These are phyloP conservation scores for Colletotrichum endophyticum DNA, from an alignment of 2,329 filamentous ascomycete species.

Conservation along the genomic window DNA sequence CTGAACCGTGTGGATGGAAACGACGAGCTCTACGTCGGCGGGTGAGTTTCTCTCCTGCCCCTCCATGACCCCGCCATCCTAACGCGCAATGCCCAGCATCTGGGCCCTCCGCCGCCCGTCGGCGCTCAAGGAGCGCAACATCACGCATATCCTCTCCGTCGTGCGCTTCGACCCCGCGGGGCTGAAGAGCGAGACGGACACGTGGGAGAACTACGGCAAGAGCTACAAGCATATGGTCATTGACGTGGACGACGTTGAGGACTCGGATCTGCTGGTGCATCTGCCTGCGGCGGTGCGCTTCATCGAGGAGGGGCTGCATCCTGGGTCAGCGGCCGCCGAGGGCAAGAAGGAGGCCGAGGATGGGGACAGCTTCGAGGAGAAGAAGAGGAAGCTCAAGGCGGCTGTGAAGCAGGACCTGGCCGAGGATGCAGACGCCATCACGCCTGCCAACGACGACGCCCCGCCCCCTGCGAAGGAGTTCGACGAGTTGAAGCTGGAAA, in stretches of 20 bases:
- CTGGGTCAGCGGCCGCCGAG: not conserved
- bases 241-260: slow-evolving; percentile 88
- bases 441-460: not conserved
- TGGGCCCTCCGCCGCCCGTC: slow-evolving; percentile 78
- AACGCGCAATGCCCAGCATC: slow-evolving; percentile 57
- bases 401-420: not conserved
- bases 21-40: slow-evolving; percentile 44
- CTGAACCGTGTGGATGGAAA: slow-evolving; percentile 45
- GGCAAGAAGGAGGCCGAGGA: not conserved
- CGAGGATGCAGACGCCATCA: slow-evolving; percentile 6
- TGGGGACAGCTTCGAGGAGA: not conserved
- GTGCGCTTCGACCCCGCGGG: slow-evolving; percentile 56
- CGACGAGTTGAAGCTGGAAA: slow-evolving; percentile 12
- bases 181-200: slow-evolving; percentile 53
- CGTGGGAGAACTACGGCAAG: slow-evolving; percentile 58
- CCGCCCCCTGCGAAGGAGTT: not conserved
- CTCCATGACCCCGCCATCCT: not conserved
- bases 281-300: slow-evolving; percentile 81
- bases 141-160: slow-evolving; percentile 92
- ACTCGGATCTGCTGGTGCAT: slow-evolving; percentile 84
- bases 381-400: not conserved
- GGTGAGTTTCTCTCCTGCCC: slow-evolving; percentile 32
- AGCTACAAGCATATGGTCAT: slow-evolving; percentile 77
- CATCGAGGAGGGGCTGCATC: slow-evolving; percentile 74
- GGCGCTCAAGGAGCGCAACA: slow-evolving; percentile 72